Conservation (phyloP, 768 basidiomycete species). For the Coprinopsis cinerea region DNA sequence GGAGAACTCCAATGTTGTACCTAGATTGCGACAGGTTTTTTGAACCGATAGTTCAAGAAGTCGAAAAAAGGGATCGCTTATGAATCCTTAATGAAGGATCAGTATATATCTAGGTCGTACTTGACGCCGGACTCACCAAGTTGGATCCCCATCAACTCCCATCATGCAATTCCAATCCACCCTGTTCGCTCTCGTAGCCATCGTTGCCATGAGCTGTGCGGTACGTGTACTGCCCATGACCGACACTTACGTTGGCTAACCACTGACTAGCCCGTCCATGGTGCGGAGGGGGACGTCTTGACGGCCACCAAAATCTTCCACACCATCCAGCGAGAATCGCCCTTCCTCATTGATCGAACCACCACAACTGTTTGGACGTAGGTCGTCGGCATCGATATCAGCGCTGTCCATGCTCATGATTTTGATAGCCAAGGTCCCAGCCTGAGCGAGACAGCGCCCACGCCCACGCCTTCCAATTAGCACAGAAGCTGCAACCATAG, state of each 20-base stretch:
- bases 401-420: not conserved
- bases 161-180: constrained; percentile 6
- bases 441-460: constrained; percentile 2
- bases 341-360: constrained; percentile 20
- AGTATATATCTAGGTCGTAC: not conserved
- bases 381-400: not conserved
- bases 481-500: too few species aligned
- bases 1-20: not conserved
- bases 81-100: not conserved
- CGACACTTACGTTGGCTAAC: not conserved
- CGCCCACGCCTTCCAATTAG: constrained; percentile 5
- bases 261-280: not conserved
- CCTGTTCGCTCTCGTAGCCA: not conserved
- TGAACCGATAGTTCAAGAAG: not conserved
- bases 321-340: constrained; percentile 16
- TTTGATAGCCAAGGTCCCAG: constrained; percentile 5
- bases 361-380: constrained; percentile 18
- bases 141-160: not conserved
- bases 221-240: not conserved
- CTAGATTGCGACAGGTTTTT: too few species aligned
- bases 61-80: not conserved
- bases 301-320: constrained; percentile 18
- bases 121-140: too few species aligned
- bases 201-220: not conserved
- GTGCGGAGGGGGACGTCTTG: constrained; percentile 16